phyloP scores from a whole-genome alignment of 2,329 filamentous ascomycete species.

The Xylariaceae sp. region DNA sequence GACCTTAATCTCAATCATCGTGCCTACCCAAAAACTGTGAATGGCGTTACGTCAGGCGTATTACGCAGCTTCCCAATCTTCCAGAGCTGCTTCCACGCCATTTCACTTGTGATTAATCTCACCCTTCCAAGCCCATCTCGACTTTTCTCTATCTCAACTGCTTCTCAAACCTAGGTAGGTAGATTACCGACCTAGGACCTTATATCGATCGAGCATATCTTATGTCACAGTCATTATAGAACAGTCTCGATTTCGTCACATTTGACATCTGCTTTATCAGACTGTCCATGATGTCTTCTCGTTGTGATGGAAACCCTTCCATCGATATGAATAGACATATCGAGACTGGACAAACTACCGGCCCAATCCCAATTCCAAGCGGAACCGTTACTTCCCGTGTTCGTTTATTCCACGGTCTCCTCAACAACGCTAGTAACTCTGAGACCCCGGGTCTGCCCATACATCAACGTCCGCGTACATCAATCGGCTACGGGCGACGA shows the following conservation, averaged over 20 bases:
- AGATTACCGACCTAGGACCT: too few relatives aligned
- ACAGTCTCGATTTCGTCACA: too few relatives aligned
- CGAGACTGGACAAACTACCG: neutral
- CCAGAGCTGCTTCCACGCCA: too few relatives aligned
- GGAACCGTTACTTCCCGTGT: conserved; percentile 34
- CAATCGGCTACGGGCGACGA: conserved; percentile 31
- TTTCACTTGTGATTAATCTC: too few relatives aligned
- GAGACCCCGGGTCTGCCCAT: conserved; percentile 14
- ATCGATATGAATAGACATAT: neutral
- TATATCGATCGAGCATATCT: too few relatives aligned
- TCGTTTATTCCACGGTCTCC: conserved; percentile 28
- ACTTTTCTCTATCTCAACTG: too few relatives aligned
- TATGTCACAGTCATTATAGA: too few relatives aligned
- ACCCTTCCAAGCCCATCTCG: too few relatives aligned
- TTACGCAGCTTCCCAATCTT: conserved; percentile 6
- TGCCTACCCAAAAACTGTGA: conserved; percentile 17
- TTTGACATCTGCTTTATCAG: neutral
- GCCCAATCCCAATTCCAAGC: conserved; percentile 20
- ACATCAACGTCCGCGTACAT: conserved; percentile 26
- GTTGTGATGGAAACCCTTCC: conserved; percentile 10
- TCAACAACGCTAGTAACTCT: conserved; percentile 16
- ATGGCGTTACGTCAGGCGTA: conserved; percentile 9
- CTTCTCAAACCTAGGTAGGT: too few relatives aligned
- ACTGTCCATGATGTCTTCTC: conserved; percentile 8
- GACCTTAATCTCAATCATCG: conserved; percentile 17